Base-by-base conservation (phyloP, 139 green algal genomes). In the Coelastrella sp. region DNA sequence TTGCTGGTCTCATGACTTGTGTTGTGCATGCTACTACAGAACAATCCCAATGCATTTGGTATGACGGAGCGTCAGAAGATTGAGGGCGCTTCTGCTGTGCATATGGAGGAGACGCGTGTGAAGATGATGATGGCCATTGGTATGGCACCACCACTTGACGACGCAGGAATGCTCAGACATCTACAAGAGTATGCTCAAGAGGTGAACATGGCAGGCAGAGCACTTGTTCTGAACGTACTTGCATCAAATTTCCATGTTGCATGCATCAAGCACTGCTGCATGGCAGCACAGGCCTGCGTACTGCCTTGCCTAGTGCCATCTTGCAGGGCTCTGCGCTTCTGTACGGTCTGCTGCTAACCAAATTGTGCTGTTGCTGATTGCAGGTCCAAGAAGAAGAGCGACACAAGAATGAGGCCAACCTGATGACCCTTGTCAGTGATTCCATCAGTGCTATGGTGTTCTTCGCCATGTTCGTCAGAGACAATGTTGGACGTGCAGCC, bases 81-180 rank as follows among this genome's bases (percentile, higher is more conserved):
- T 9, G 93, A 95, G 84, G 94, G 91, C 4, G 91, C 89, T 0
- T 21, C 89, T 34, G 85, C 91, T 32, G 81, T 98, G 50, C 92
- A 98, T 76, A 60, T 94, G 21, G 92, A 98, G 84, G 96, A 98
- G 90, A 69, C 94, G 45, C 91, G 94, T 2, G 57, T 98, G 64
- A 91, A 92, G 37, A 92, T 98, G 89, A 92, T 97, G 62, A 91
- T 92, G 34, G 90, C 92, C 30, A 92, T 98, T n/a, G 95, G 95
- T 25, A 85, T 90, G 73, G 81, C 92, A 15, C 94, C 93, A 27
- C 92, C 93, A 5, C 78, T 98, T 15, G 89, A 60, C 0, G 93
- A 98, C 27, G 83, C 82, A 13, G 85, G 90, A 57, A 84, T 98
- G 81, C 78, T 94, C 51, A 62, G 88, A 51, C 90, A 96, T 80